phyloP scores from a whole-genome alignment of 2,329 filamentous ascomycete species.

The Zalaria obscura region DNA sequence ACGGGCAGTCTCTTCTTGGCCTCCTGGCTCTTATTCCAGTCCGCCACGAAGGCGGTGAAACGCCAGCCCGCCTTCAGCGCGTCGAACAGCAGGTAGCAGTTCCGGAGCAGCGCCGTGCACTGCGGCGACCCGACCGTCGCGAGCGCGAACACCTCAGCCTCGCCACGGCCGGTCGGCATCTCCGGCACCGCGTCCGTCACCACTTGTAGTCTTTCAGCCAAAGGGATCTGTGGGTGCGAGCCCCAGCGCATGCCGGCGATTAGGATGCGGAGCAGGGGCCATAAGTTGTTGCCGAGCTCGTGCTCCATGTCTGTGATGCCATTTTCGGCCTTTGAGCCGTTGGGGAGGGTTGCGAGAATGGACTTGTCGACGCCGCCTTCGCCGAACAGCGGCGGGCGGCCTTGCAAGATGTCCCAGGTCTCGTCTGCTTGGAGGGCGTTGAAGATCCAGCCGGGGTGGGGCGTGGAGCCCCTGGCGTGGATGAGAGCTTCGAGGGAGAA shows the following conservation, averaged over 20 bases:
- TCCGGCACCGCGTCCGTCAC: neutral
- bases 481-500: conserved; percentile 4
- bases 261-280: neutral
- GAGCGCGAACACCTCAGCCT: conserved; percentile 1
- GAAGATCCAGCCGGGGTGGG: conserved; percentile 9
- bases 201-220: too few species aligned
- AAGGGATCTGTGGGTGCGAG: neutral
- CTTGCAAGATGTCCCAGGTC: conserved; percentile 3
- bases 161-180: neutral
- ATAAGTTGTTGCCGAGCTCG: neutral
- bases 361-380: conserved; percentile 2
- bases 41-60: conserved; percentile 8
- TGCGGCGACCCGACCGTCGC: conserved; percentile 4
- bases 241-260: conserved; percentile 1
- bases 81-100: conserved; percentile 11
- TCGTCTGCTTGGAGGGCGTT: conserved; percentile 8
- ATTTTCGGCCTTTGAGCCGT: conserved; percentile 1
- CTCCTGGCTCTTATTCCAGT: conserved; percentile 3
- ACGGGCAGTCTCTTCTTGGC: conserved; percentile 1
- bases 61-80: conserved; percentile 13
- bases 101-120: conserved; percentile 6
- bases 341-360: conserved; percentile 5
- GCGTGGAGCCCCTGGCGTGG: conserved; percentile 7
- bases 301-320: conserved; percentile 2
- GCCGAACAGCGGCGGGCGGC: conserved; percentile 3